Evolutionary conservation across 768 basidiomycete species (phyloP), one percentile per base, ranked within the genome.

Genomic region (Agrocybe pediades): DNA sequence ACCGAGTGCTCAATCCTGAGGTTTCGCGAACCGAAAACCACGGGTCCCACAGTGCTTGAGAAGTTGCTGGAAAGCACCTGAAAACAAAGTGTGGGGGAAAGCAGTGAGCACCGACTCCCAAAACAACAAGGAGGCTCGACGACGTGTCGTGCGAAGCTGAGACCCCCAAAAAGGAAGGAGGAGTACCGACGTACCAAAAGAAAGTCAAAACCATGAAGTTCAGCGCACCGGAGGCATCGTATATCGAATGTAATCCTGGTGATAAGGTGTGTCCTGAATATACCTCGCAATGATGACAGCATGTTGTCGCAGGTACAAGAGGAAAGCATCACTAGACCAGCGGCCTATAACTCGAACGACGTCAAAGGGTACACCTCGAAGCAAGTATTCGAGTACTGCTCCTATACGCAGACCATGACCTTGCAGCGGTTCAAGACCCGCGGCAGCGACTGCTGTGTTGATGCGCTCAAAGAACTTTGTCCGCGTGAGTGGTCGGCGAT

Each of bases 361-460:
- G 2, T 60, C 59, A 40, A 60, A 55, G 2, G 56, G 70, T 0
- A 66, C 49, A 0, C 66, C 67, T 3, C 56, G 40, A 0, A 70
- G 54, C 0, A 72, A 55, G 21, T 71, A 72, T 40, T 65, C 60
- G 0, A 71, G 55, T 0, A 65, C 67, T 0, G 65, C 52, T 0
- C 72, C 65, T 11, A 74, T 72, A 1, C 62, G 52, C 3, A 72
- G 55, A 9, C 64, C 61, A 50, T 74, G 72, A 1, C 69, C 68
- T 30, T 63, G 62, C 2, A 65, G 21, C 1, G 45, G 43, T 13
- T 49, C 45, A 0, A 56, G 17, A 2, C 53, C 50, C 2, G 58
- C 55, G 9, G 46, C 33, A 4, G 6, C 21, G 0, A 50, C 49
- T 15, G 55, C 58, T 16, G 13, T 36, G 5, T 19, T n/a, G 19